A percentile compares a stretch with the other conserved stretches of the same genome.
phyloP scores from a whole-genome alignment of 495 filamentous ascomycete species.

The Clavariopsis aquatica region DNA sequence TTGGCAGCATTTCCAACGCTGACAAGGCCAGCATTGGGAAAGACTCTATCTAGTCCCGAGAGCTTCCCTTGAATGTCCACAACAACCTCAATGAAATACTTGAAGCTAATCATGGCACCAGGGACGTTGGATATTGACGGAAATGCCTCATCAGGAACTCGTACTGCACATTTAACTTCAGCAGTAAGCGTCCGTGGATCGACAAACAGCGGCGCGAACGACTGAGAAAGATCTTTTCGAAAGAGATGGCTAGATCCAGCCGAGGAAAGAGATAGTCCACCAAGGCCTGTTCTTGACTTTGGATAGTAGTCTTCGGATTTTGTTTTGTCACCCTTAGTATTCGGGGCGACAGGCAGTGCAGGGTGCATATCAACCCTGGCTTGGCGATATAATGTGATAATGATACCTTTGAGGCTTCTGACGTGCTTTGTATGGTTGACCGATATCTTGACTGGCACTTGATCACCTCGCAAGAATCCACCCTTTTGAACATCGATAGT shows the following conservation, averaged over 20 bases:
- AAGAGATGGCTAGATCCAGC: constrained; percentile 82
- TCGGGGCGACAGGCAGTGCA: constrained; percentile 60
- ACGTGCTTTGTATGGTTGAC: constrained; percentile 85
- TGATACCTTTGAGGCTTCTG: constrained; percentile 86
- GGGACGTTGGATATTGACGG: constrained; percentile 89
- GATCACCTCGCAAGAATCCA: constrained; percentile 84
- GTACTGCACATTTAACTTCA: constrained; percentile 74
- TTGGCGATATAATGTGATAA: constrained; percentile 88
- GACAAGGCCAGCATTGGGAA: constrained; percentile 60
- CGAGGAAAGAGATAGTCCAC: constrained; percentile 77
- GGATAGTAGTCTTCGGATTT: constrained; percentile 86
- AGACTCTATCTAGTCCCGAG: constrained; percentile 63
- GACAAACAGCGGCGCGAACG: constrained; percentile 80
- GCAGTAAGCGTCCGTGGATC: constrained; percentile 76
- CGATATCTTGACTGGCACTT: constrained; percentile 72
- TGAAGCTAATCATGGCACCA: constrained; percentile 88
- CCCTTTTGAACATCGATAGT: constrained; percentile 80
- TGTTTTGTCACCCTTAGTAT: constrained; percentile 62
- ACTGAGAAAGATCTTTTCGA: constrained; percentile 88
- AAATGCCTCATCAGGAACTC: constrained; percentile 87
- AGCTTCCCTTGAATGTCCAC: constrained; percentile 89
- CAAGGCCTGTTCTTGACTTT: constrained; percentile 68
- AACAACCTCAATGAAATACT: constrained; percentile 89
- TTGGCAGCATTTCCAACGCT: constrained; percentile 45
- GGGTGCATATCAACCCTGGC: constrained; percentile 89